Base-by-base conservation (phyloP, 75 land plant species). In the Cunninghamia lanceolata region DNA sequence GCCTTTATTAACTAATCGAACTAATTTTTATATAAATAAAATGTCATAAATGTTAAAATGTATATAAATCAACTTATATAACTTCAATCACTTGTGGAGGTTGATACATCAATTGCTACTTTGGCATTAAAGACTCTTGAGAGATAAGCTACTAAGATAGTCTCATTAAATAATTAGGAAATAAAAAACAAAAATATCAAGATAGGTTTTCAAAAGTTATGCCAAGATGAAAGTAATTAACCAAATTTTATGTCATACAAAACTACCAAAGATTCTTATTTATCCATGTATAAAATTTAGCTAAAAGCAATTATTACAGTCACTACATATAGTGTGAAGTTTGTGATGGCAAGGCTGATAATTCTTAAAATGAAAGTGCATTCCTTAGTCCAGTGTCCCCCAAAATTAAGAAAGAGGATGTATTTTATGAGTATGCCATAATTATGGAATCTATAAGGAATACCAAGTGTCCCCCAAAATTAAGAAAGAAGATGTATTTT, bases 51-150 rank as follows among this genome's bases (percentile, higher is more conserved):
- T 25, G 66, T 59, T 59, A 59, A 19, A 25, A 59, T 17, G 28
- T 38, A 76, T 38, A 1, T 71, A n/a, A 28, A 2, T 11, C 34
- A 71, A 35, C 36, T 38, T 35, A 34, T 76, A 8, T 15, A 81
- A 81, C 19, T 9, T 81, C 11, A 81, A 36, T 81, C n/a, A 46
- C 83, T 52, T 81, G 83, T 45, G 47, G 83, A 46, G 83, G 28
- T 25, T 43, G 83, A 43, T 81, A 81, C 47, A 30, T 81, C 47
- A 81, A 81, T 7, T 46, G 52, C 83, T 81, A 52, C 30, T 81
- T 52, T 46, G 83, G 83, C 50, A 81, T 43, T 81, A 45, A 46
- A 81, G 30, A 30, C 52, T 81, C 45, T 32, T 81, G 83, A 46
- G 83, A 13, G 32, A 81, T 43, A 40, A 81, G 46, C 46, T 81